Evolutionary conservation across 495 filamentous ascomycete species (phyloP).

Genomic region (Aspergillus taichungensis): DNA sequence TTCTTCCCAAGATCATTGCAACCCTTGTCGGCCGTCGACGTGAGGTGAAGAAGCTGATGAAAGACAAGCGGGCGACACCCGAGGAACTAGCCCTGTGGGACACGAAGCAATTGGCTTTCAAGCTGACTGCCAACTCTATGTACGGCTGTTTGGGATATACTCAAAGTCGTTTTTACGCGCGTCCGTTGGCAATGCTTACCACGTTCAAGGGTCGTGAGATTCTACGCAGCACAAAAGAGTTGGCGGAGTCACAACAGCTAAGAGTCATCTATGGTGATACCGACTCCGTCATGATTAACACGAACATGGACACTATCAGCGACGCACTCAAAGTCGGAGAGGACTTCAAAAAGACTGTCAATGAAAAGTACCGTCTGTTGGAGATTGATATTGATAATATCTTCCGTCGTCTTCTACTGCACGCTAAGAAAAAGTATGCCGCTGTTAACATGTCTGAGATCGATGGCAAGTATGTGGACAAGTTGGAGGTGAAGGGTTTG

Average conservation of each 20-base stretch:
- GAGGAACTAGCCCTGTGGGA: conserved; percentile 94
- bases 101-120: conserved; percentile 92
- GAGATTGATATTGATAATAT: conserved; percentile 99
- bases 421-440: conserved; percentile 99
- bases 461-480: conserved; percentile 84
- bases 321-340: conserved; percentile 84
- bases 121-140: conserved; percentile 98
- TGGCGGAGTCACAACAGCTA: conserved; percentile 79
- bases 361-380: conserved; percentile 78
- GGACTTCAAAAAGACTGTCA: conserved; percentile 72
- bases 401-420: conserved; percentile 84
- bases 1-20: conserved; percentile 82
- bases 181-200: conserved; percentile 89
- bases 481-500: conserved; percentile 95
- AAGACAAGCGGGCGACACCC: conserved; percentile 74
- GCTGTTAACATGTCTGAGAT: conserved; percentile 88
- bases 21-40: conserved; percentile 79
- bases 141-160: conserved; percentile 97
- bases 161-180: conserved; percentile 91
- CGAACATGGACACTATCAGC: conserved; percentile 85
- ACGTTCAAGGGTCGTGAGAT: conserved; percentile 98
- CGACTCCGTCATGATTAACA: conserved; percentile 99
- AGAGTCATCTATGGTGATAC: conserved; percentile 98
- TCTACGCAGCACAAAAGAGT: conserved; percentile 85
- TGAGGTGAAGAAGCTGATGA: conserved; percentile 94